Conservation (phyloP, 176 grass and related monocot genomes). For the Elymus sibiricus region DNA sequence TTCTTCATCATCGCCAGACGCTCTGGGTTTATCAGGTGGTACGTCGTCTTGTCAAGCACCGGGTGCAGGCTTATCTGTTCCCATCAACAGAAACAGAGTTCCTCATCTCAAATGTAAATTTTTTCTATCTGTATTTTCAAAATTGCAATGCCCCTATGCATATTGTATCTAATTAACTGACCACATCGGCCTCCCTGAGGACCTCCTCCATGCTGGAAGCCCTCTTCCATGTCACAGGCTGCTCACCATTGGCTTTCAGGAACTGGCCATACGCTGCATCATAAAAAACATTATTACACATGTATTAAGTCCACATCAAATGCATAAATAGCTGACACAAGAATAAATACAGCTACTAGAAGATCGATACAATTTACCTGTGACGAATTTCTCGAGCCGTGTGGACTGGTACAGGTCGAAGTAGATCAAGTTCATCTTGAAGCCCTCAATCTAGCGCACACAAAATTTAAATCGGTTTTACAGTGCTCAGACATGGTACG, state of each 20-base stretch:
- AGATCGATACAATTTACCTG: constrained; percentile 33
- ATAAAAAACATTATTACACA: too few relatives aligned
- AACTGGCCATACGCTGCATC: constrained; percentile 74
- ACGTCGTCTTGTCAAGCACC: constrained; percentile 93
- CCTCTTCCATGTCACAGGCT: constrained; percentile 89
- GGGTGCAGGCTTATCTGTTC: constrained; percentile 90
- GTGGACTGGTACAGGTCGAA: too few relatives aligned
- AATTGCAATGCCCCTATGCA: too few relatives aligned
- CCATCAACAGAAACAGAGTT: not conserved
- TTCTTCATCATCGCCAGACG: constrained; percentile 94
- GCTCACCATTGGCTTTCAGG: constrained; percentile 85
- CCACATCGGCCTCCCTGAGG: constrained; percentile 85
- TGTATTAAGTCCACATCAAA: not conserved
- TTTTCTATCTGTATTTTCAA: not conserved
- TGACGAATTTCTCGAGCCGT: constrained; percentile 97
- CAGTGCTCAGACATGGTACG: too few relatives aligned
- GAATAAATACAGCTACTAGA: not conserved
- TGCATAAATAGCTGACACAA: not conserved
- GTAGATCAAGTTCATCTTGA: constrained; percentile 98
- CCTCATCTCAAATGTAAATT: not conserved
- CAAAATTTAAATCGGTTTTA: not conserved
- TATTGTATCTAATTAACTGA: too few relatives aligned
- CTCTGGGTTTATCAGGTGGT: constrained; percentile 95
- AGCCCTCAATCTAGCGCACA: constrained; percentile 65
- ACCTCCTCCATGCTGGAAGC: constrained; percentile 95